Percentiles rank a stretch among this genome's conserved stretches.
Conservation (phyloP, 805 yeast genomes). For the Monosporozyma siamensis region DNA sequence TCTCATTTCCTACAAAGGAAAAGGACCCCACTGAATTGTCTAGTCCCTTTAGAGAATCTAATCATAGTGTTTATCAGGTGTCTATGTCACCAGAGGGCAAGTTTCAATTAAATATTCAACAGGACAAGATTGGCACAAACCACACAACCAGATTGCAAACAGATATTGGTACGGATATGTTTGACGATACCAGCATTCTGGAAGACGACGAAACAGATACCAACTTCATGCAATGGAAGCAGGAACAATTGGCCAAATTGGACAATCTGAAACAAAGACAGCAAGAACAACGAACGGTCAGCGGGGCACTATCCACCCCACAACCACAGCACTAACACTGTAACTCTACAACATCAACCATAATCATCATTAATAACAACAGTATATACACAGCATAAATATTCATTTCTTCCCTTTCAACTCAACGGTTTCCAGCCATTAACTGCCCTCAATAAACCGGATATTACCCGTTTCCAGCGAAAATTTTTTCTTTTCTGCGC, state of each 20-base stretch:
- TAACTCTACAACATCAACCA: too few relatives aligned
- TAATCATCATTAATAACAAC: not conserved
- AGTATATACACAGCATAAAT: too few relatives aligned
- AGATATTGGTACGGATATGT: slow-evolving; percentile 8
- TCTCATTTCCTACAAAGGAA: not conserved
- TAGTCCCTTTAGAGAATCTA: slow-evolving; percentile 25
- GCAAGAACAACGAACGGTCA: not conserved
- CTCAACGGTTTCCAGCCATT: not conserved
- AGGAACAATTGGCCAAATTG: slow-evolving; percentile 25
- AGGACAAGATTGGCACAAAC: not conserved
- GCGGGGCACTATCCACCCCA: not conserved
- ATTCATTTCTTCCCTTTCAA: not conserved
- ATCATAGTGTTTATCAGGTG: slow-evolving; percentile 24
- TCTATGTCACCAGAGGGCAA: slow-evolving; percentile 28
- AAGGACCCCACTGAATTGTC: slow-evolving; percentile 5
- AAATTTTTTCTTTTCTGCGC: too few relatives aligned
- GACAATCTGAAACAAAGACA: slow-evolving; percentile 6
- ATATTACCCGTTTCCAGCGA: too few relatives aligned
- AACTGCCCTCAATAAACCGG: too few relatives aligned
- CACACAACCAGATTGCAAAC: too few relatives aligned
- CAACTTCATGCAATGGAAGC: slow-evolving; percentile 24
- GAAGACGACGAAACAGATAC: slow-evolving; percentile 25
- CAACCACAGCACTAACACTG: not conserved
- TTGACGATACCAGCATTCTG: slow-evolving; percentile 27
- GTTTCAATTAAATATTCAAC: slow-evolving; percentile 19